Evolutionary conservation across 2,329 filamentous ascomycete genomes (phyloP).

Genomic region (Uncinocarpus reesii): DNA sequence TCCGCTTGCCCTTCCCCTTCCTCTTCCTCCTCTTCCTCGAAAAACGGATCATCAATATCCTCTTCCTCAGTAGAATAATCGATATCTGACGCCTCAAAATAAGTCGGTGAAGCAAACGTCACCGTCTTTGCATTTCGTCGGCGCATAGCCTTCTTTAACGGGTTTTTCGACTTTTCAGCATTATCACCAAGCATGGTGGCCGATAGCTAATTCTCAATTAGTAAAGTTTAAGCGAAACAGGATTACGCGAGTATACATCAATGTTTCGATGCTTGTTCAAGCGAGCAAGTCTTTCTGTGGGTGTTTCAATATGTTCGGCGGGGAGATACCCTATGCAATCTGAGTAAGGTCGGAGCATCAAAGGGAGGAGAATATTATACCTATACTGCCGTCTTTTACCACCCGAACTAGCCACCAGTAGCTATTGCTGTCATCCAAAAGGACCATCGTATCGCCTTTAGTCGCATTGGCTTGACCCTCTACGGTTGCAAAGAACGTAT

Average conservation of each 20-base stretch:
- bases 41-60: slow-evolving; percentile 39
- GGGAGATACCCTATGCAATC: slow-evolving; percentile 69
- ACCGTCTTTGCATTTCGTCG: slow-evolving; percentile 76
- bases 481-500: slow-evolving; percentile 95
- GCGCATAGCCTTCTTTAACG: slow-evolving; percentile 73
- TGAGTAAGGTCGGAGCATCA: slow-evolving; percentile 34
- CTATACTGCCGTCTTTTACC: slow-evolving; percentile 94
- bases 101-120: slow-evolving; percentile 73
- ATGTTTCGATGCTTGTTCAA: slow-evolving; percentile 98
- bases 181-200: slow-evolving; percentile 63
- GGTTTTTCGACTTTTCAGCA: slow-evolving; percentile 69
- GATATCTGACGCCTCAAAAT: slow-evolving; percentile 80
- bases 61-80: slow-evolving; percentile 72
- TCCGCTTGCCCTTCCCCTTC: slow-evolving; percentile 19
- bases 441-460: slow-evolving; percentile 97
- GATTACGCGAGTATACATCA: slow-evolving; percentile 54
- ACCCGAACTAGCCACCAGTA: slow-evolving; percentile 99
- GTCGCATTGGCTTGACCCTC: slow-evolving; percentile 97
- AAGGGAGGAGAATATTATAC: slow-evolving; percentile 34
- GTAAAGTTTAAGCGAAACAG: not conserved
- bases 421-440: slow-evolving; percentile 96
- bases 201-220: slow-evolving; percentile 45
- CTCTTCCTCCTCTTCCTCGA: slow-evolving; percentile 39
- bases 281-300: slow-evolving; percentile 82
- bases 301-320: slow-evolving; percentile 96